A percentile compares a stretch with the other conserved stretches of the same genome.
Evolutionary conservation across 176 grass and related monocot genomes (phyloP).

Genomic region (Phoenix dactylifera): DNA sequence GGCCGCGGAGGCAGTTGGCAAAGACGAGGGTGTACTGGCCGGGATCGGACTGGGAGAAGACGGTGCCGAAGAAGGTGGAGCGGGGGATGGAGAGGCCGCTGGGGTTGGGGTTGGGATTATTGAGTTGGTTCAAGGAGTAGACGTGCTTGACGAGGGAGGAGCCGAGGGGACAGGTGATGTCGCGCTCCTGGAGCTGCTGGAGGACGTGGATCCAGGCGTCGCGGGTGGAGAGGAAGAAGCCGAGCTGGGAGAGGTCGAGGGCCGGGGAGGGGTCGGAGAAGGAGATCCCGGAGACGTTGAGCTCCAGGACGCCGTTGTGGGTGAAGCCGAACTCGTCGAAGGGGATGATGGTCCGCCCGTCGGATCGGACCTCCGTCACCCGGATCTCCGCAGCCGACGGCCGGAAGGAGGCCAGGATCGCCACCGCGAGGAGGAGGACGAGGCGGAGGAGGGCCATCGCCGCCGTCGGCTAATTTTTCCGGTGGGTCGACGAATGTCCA

Average conservation of each 20-base stretch:
- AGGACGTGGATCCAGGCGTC: conserved; percentile 4
- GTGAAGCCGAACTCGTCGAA: conserved; percentile 15
- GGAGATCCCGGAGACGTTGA: conserved; percentile 8
- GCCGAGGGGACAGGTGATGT: conserved; percentile 1
- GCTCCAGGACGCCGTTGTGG: neutral
- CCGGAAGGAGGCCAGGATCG: neutral
- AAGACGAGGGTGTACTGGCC: conserved; percentile 8
- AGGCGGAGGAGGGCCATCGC: no score
- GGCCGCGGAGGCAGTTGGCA: neutral
- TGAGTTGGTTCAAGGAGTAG: neutral
- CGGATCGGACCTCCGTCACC: neutral
- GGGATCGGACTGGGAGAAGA: neutral
- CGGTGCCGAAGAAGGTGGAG: neutral
- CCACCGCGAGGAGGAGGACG: no score
- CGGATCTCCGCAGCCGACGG: conserved; percentile 1
- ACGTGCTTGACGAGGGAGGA: neutral
- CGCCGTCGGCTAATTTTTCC: no score
- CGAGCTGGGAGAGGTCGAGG: neutral
- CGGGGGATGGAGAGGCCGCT: neutral
- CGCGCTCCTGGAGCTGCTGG: neutral
- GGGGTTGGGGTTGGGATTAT: neutral
- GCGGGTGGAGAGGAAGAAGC: conserved; percentile 4
- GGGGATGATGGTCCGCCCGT: conserved; percentile 3
- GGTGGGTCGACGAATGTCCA: no score
- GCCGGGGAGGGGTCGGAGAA: neutral